phyloP scores from a whole-genome alignment of 768 basidiomycete species.

The Pisolithus marmoratus region DNA sequence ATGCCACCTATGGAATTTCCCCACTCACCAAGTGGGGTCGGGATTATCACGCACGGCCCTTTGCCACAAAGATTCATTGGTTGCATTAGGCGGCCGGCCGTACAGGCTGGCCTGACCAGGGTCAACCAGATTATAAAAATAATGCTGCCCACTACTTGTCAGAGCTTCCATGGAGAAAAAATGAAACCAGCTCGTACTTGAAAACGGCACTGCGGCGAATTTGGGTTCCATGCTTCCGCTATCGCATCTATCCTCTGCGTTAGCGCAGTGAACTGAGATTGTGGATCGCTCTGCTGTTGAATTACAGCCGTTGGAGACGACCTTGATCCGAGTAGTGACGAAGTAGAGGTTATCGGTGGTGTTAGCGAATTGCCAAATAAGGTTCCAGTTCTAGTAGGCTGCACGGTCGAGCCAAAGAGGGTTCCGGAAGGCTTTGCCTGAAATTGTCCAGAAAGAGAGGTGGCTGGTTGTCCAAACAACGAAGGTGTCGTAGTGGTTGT shows the following conservation, averaged over 20 bases:
- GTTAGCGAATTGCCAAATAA: constrained; percentile 33
- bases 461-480: constrained; percentile 27
- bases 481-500: constrained; percentile 17
- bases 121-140: constrained; percentile 82
- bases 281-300: constrained; percentile 53
- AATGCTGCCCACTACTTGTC: constrained; percentile 41
- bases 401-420: constrained; percentile 27
- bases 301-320: constrained; percentile 32
- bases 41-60: constrained; percentile 79
- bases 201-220: constrained; percentile 67
- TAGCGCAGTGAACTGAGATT: constrained; percentile 50
- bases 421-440: constrained; percentile 19
- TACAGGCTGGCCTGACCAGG: constrained; percentile 61
- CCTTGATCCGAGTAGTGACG: constrained; percentile 26
- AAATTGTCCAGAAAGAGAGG: constrained; percentile 17
- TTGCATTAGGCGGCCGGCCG: constrained; percentile 65
- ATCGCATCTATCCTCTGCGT: constrained; percentile 58
- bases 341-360: constrained; percentile 27
- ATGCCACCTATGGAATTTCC: not conserved
- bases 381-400: constrained; percentile 21
- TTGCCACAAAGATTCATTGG: constrained; percentile 70
- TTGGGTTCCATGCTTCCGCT: constrained; percentile 65
- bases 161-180: not conserved
- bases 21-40: constrained; percentile 61
- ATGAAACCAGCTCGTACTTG: constrained; percentile 43